A percentile compares a stretch with the other conserved stretches of the same genome.
These are phyloP conservation scores for Baudoinia panamericana DNA, from an alignment of 495 filamentous ascomycete species.

Conservation along the genomic window DNA sequence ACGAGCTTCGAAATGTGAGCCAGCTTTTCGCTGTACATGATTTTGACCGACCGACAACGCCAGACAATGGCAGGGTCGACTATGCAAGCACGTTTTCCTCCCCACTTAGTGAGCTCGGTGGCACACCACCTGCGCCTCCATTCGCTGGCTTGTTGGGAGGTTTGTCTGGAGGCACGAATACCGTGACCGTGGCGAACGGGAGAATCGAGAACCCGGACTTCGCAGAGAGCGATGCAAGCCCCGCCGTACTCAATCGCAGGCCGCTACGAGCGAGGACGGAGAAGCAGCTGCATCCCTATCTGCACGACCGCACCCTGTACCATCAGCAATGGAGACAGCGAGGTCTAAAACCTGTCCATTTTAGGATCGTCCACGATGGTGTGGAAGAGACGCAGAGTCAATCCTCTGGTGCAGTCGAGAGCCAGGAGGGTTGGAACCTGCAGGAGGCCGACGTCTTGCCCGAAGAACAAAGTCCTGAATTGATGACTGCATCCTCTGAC, in stretches of 20 bases:
- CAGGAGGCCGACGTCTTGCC: neutral
- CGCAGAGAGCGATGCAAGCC: neutral
- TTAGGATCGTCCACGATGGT: neutral
- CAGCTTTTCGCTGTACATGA: neutral
- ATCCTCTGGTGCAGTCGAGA: slow-evolving; percentile 7
- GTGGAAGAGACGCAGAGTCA: slow-evolving; percentile 12
- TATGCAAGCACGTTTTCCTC: slow-evolving; percentile 7
- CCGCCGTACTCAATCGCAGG: too few relatives aligned
- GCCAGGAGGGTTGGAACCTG: too few relatives aligned
- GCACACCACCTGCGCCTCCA: slow-evolving; percentile 1
- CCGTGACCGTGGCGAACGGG: too few relatives aligned
- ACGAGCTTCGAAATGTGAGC: slow-evolving; percentile 1
- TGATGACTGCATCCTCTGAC: too few relatives aligned
- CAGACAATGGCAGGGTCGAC: neutral
- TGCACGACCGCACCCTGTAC: slow-evolving; percentile 25
- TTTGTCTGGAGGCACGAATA: too few relatives aligned
- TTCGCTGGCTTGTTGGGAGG: neutral
- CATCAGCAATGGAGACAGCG: slow-evolving; percentile 22
- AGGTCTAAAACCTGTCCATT: slow-evolving; percentile 24
- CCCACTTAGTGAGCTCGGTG: slow-evolving; percentile 13
- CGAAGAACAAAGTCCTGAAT: too few relatives aligned
- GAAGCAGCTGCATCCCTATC: slow-evolving; percentile 31
- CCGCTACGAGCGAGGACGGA: slow-evolving; percentile 23
- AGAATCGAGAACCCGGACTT: neutral
- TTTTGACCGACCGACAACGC: neutral